Evolutionary conservation across 2,329 filamentous ascomycete genomes (phyloP), one percentile per base, ranked within the genome.

Genomic region (Didymella exigua): DNA sequence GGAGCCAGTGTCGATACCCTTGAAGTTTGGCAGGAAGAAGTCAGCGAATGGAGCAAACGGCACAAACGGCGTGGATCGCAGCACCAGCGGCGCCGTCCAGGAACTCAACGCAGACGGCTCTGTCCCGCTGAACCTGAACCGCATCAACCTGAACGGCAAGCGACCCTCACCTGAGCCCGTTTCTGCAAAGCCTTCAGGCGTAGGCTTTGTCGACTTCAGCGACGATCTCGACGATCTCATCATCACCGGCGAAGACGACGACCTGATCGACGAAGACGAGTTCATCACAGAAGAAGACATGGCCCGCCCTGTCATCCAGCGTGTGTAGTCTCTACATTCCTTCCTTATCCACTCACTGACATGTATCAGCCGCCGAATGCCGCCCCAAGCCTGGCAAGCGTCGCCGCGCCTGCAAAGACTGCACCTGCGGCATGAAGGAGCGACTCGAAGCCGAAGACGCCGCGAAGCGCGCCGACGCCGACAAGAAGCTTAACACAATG

Each of bases 351-450:
- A 37, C 38, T 33, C 47, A 50, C 57, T 66, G 31, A 56, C 34
- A 48, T 62, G 23, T 47, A 23, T 16, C 61, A 90, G 93, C 95
- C 47, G 84, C 88, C 23, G 91, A 96, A 73, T 99, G 95, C 76
- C 86, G 88, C 55, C 93, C 93, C 42, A 91, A 95, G 77, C 83
- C 88, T 38, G 91, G 90, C 54, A 96, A 96, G 80, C 88, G 93
- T 65, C 89, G 93, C 50, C 88, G 93, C 59, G 92, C 95, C 54
- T 99, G 95, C 82, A 98, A 99, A 78, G 95, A 99, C 80, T 99
- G 95, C 81, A 93, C 90, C 8, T 99, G 95, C 72, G 95, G 95
- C 45, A 86, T 99, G 23, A 91, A 93, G 21, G 86, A 95, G 74
- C 86, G 89, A 58, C 78, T 98, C 45, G 89, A 91, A 66, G 88